Conservation (phyloP, 495 filamentous ascomycete species). For the Tetracladium setigerum region DNA sequence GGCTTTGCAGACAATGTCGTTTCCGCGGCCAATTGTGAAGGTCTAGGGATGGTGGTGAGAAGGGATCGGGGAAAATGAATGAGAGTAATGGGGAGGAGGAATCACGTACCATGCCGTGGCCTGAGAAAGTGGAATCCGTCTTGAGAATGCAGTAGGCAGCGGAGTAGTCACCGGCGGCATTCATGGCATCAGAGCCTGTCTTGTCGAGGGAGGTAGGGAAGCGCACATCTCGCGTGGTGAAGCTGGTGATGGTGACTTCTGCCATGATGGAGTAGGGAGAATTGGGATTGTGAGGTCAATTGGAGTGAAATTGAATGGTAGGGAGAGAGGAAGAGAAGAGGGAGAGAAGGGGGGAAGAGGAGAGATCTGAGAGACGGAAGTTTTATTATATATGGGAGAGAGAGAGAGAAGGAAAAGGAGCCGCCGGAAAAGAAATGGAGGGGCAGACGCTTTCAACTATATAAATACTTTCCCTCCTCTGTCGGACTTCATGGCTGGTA, state of each 20-base stretch:
- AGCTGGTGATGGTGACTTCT: slow-evolving; percentile 74
- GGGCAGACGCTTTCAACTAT: too few relatives aligned
- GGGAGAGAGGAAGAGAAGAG: too few relatives aligned
- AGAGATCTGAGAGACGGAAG: too few relatives aligned
- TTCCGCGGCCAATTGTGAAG: slow-evolving; percentile 94
- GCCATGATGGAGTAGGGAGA: slow-evolving; percentile 24
- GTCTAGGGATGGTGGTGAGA: slow-evolving; percentile 44
- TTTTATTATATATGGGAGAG: too few relatives aligned
- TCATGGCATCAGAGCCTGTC: slow-evolving; percentile 96
- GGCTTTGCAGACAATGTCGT: slow-evolving; percentile 85
- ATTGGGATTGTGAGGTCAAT: too few relatives aligned
- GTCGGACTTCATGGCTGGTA: too few relatives aligned
- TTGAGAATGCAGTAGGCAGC: slow-evolving; percentile 87
- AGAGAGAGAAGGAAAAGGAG: too few relatives aligned
- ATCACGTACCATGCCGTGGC: slow-evolving; percentile 76
- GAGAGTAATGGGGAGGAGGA: slow-evolving; percentile 1
- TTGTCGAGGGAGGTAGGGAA: slow-evolving; percentile 94
- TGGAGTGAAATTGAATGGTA: too few relatives aligned
- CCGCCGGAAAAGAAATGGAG: too few relatives aligned
- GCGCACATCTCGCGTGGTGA: slow-evolving; percentile 75
- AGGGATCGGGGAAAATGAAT: background rate
- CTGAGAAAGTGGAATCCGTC: slow-evolving; percentile 63
- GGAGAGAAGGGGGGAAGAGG: too few relatives aligned
- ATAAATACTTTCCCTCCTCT: too few relatives aligned
- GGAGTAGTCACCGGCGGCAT: slow-evolving; percentile 88